These are phyloP conservation scores for Vaccinium macrocarpon DNA, from an alignment of 148 eudicot species.

Conservation along the genomic window DNA sequence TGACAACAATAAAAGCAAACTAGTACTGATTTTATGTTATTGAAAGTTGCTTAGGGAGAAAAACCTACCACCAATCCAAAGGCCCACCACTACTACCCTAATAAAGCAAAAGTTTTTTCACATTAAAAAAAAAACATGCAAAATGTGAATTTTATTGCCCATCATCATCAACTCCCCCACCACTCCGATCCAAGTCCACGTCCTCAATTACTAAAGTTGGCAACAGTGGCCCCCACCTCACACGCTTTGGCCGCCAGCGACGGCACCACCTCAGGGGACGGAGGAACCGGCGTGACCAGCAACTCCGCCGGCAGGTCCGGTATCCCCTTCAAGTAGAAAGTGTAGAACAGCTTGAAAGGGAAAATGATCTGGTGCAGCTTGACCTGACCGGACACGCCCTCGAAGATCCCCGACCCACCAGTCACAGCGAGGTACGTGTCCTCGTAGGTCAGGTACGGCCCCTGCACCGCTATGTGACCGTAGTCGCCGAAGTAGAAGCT, in stretches of 20 bases:
- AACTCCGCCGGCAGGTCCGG: constrained; percentile 58
- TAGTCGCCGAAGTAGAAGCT: constrained; percentile 74
- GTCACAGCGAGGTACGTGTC: constrained; percentile 69
- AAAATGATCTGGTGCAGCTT: constrained; percentile 68
- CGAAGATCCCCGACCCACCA: constrained; percentile 77
- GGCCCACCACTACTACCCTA: neutral
- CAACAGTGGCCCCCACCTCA: constrained; percentile 43
- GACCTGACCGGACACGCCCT: constrained; percentile 70
- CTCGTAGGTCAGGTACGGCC: constrained; percentile 59
- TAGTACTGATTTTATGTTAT: neutral
- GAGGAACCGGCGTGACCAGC: constrained; percentile 50
- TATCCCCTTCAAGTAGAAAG: constrained; percentile 70
- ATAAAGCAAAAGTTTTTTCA: neutral
- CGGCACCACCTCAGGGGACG: constrained; percentile 55
- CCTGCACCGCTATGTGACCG: constrained; percentile 58
- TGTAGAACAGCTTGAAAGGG: constrained; percentile 81
- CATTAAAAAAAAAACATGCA: neutral
- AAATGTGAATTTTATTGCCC: neutral
- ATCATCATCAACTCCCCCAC: neutral
- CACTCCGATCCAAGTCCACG: neutral
- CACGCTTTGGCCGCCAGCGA: constrained; percentile 58
- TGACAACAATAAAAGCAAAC: neutral
- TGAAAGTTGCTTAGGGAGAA: neutral
- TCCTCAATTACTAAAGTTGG: constrained; percentile 42
- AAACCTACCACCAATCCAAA: neutral